Conservation (phyloP, 768 basidiomycete genomes). For the Lactifluus subvellereus region DNA sequence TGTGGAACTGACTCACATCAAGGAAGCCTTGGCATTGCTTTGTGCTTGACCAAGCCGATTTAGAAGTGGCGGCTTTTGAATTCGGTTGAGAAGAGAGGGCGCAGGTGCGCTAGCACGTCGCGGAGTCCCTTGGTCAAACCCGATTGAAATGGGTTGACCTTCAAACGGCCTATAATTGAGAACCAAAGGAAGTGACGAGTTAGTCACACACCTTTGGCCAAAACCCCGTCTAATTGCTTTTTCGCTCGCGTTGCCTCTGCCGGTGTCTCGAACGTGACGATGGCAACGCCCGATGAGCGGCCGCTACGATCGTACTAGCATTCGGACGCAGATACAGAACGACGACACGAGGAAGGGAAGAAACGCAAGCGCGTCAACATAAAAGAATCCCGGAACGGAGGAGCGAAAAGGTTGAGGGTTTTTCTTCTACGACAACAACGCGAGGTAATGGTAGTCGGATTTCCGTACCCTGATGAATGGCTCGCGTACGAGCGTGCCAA, state of each 20-base stretch:
- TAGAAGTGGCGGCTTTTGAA: conserved; percentile 66
- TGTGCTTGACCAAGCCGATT: conserved; percentile 56
- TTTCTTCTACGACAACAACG: conserved; percentile 52
- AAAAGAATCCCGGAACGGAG: conserved; percentile 26
- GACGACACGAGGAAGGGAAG: background rate
- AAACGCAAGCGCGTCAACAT: conserved; percentile 23
- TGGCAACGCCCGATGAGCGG: conserved; percentile 79
- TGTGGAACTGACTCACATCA: conserved; percentile 12
- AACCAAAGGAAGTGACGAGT: conserved; percentile 7
- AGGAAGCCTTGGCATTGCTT: conserved; percentile 16
- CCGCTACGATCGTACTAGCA: conserved; percentile 94
- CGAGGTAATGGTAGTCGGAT: conserved; percentile 41
- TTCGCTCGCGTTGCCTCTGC: conserved; percentile 79
- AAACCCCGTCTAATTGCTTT: conserved; percentile 77
- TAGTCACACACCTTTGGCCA: conserved; percentile 69
- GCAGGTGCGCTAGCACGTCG: conserved; percentile 38
- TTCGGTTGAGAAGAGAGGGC: conserved; percentile 65
- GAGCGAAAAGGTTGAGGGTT: conserved; percentile 40
- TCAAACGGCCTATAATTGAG: background rate
- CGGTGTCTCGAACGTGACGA: conserved; percentile 70
- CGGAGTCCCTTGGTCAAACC: conserved; percentile 42
- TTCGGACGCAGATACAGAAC: conserved; percentile 36
- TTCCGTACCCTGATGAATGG: conserved; percentile 91
- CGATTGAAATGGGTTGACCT: conserved; percentile 78
- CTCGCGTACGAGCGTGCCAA: conserved; percentile 89